Base-by-base conservation (phyloP, 179 eudicot species). In the Silene vulgaris region DNA sequence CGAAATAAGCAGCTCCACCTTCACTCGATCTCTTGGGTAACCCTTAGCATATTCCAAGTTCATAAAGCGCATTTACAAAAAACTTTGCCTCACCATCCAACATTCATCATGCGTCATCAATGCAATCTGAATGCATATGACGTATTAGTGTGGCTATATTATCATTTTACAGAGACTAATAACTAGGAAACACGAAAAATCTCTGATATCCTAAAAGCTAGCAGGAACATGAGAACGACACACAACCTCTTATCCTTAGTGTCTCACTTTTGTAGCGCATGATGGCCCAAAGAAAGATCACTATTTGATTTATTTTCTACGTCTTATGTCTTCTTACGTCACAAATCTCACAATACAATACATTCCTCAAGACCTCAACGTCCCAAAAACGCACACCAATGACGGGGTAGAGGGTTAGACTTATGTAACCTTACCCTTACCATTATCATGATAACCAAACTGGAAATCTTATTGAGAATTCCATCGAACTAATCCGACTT, bases 71-170 rank as follows among this genome's bases (percentile, higher is more conserved):
- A 81, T 79, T 85, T 72, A 81, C 77, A 87, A 57, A 78, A 78
- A 68, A 81, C 83, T 83, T 83, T 76, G 86, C 84, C 69, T 76
- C 85, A 74, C 75, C 89, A 77, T 83, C 89, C 73, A 81, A 83
- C 70, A 79, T 77, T 80, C 89, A 82, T 90, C 90, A 90, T 83
- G 86, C 90, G 75, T 89, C 96, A 77, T 84, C 86, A 85, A 82
- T 87, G 92, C 88, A 86, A 91, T 83, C 92, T 89, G 93, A 84
- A 83, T 86, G 84, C 89, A 88, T 84, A 82, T 66, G 84, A 81
- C 30, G 80, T 75, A 88, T 89, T 85, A 89, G 89, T 82, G 74
- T 69, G 83, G 67, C 78, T 68, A 80, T 80, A 54, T 45, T 32
- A 54, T 71, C 63, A 32, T n/a, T 67, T 76, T 61, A 71, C 72